Evolutionary conservation across 495 filamentous ascomycete genomes (phyloP).

Genomic region (Astrothelium macrocarpum): DNA sequence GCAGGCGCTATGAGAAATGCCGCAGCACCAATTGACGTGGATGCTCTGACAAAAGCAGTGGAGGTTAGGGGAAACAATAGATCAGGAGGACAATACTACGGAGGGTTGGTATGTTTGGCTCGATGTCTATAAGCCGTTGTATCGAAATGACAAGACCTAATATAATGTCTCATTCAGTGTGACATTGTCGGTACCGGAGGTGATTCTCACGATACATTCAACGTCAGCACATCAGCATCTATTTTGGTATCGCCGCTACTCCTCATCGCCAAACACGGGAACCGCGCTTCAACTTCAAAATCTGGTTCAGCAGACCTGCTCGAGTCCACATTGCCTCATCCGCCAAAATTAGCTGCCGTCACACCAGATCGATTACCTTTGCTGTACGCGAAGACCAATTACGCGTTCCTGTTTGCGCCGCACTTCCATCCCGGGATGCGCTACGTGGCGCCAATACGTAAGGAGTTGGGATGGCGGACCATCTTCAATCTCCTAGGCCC

Average conservation of each 20-base stretch:
- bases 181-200: slow-evolving; percentile 98
- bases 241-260: slow-evolving; percentile 80
- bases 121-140: too few species aligned
- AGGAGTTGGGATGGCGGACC: slow-evolving; percentile 77
- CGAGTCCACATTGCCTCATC: slow-evolving; percentile 49
- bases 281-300: slow-evolving; percentile 87
- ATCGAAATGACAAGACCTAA: neutral
- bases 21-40: slow-evolving; percentile 53
- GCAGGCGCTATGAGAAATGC: slow-evolving; percentile 60
- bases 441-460: slow-evolving; percentile 72
- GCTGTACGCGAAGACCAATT: slow-evolving; percentile 71
- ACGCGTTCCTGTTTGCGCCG: slow-evolving; percentile 92
- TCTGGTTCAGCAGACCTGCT: slow-evolving; percentile 94
- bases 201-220: slow-evolving; percentile 94
- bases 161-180: slow-evolving; percentile 42
- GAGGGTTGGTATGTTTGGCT: slow-evolving; percentile 27
- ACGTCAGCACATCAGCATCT: slow-evolving; percentile 88
- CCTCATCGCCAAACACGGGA: slow-evolving; percentile 87
- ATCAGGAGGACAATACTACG: slow-evolving; percentile 54
- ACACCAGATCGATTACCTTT: slow-evolving; percentile 54
- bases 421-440: slow-evolving; percentile 93
- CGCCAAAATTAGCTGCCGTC: slow-evolving; percentile 65
- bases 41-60: slow-evolving; percentile 49
- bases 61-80: slow-evolving; percentile 40
- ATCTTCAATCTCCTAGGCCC: slow-evolving; percentile 96